Evolutionary conservation across 2,329 filamentous ascomycete species (phyloP), one percentile per base, ranked within the genome.

Genomic region (Penicillium sumatraense): DNA sequence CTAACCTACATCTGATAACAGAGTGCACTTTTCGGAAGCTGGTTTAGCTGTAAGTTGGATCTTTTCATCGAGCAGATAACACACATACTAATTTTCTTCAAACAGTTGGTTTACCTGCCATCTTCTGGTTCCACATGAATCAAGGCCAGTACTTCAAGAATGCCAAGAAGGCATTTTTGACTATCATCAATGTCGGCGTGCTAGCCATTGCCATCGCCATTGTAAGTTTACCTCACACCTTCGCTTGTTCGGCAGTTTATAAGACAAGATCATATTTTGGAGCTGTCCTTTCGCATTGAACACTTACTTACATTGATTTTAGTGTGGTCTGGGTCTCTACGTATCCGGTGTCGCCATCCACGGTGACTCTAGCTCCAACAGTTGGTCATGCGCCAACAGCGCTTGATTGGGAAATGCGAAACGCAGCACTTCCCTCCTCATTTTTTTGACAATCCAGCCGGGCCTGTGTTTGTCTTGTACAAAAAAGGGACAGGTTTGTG

Each of bases 1-100:
- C 62, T 66, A 55, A 62, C 5, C 9, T 38, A 14, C 23, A 50
- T 74, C 68, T 10, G 67, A 8, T 35, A 6, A 49, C 47, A 73
- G 63, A 79, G 77, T 46, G 79, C 86, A 1, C 70, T 88, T 1
- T 88, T 89, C 56, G 84, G 82, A 33, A 85, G 80, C 54, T 89
- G 87, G 86, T 89, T 89, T 68, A 86, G 83, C 59, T 82, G 67
- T 69, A 66, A 53, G 33, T 29, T 2, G n/a, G 29, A 31, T 31
- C n/a, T 31, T n/a, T 3, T n/a, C 35, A 36, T 35, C 16, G 1
- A 6, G 1, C 11, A 8, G 27, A 26, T 18, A 1, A 9, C 23
- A 13, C 13, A 8, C 36, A 7, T 47, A 21, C 58, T 68, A 46
- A 65, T 21, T 13, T 31, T 16, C 16, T 1, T 9, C 16, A 20